Base-by-base conservation (phyloP, 768 basidiomycete species). In the Boletus speciosus region DNA sequence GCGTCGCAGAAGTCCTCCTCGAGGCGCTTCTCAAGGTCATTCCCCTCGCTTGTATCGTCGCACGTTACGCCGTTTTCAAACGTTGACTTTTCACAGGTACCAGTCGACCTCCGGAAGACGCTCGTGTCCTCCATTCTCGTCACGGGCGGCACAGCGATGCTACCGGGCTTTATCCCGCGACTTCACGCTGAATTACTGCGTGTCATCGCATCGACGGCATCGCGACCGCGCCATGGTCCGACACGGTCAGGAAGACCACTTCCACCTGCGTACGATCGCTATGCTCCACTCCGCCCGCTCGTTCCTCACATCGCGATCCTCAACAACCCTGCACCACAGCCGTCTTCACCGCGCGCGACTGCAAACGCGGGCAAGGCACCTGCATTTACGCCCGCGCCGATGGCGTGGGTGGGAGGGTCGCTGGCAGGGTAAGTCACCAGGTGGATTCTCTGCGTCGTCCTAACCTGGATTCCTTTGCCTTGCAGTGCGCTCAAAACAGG, bases 331-430 rank as follows among this genome's bases (percentile, higher is more conserved):
- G 75, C 78, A 23, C 88, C 86, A 19, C 79, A 79, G 1, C 65
- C 71, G 6, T 69, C 72, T 11, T 77, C 81, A 6, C 74, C 80
- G 35, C 73, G 81, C 42, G 83, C 83, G 3, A 74, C 67, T 19
- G 78, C 76, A 0, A 86, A 85, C 58, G 85, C 84, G 2, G 95
- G 93, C 2, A 88, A 83, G 60, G 93, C 93, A 0, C 95, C 96
- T 0, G 88, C 90, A 0, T 98, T 96, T 72, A 74, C 85, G 4
- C 88, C 93, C 1, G 83, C 85, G 1, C 77, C 84, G 34, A 76
- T 95, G 72, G 80, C 87, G 0, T 99, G 96, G 96, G 84, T 99
- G 11, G 96, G 96, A 5, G 96, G 93, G 0, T 93, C 91, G 21
- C 67, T 98, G 19, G 92, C 94, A 3, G 96, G 95, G 88, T 93